phyloP scores from a whole-genome alignment of 2,329 filamentous ascomycete species.

The Colletotrichum tabaci region DNA sequence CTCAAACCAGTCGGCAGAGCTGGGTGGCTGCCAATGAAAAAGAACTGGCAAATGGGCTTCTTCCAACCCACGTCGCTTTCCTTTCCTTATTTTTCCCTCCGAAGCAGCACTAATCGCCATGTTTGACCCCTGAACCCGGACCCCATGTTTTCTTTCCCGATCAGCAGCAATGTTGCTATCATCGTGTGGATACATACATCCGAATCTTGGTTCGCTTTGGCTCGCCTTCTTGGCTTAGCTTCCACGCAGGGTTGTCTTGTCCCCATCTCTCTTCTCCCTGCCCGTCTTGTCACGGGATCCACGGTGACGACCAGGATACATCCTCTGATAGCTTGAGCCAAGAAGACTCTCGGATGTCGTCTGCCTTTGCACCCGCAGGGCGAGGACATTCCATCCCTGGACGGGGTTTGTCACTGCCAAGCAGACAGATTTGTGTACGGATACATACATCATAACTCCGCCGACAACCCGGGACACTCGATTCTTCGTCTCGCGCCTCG shows the following conservation, averaged over 20 bases:
- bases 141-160: conserved; percentile 13
- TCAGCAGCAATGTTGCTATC: conserved; percentile 10
- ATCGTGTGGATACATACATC: conserved; percentile 7
- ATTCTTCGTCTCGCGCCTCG: conserved; percentile 7
- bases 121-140: conserved; percentile 23
- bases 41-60: conserved; percentile 37
- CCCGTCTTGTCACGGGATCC: neutral
- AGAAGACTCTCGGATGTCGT: neutral
- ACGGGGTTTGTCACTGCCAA: neutral
- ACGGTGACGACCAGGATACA: neutral
- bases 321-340: neutral
- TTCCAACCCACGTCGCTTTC: conserved; percentile 35
- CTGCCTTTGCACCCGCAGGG: conserved; percentile 5
- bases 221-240: conserved; percentile 5
- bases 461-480: neutral
- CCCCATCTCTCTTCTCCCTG: conserved; percentile 1
- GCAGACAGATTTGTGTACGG: neutral
- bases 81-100: conserved; percentile 36
- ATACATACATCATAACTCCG: neutral
- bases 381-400: neutral
- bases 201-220: neutral
- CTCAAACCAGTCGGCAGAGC: conserved; percentile 1
- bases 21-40: conserved; percentile 37
- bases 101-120: conserved; percentile 14
- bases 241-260: conserved; percentile 24